phyloP scores from a whole-genome alignment of 2,329 filamentous ascomycete species.

The Colletotrichum karsti region DNA sequence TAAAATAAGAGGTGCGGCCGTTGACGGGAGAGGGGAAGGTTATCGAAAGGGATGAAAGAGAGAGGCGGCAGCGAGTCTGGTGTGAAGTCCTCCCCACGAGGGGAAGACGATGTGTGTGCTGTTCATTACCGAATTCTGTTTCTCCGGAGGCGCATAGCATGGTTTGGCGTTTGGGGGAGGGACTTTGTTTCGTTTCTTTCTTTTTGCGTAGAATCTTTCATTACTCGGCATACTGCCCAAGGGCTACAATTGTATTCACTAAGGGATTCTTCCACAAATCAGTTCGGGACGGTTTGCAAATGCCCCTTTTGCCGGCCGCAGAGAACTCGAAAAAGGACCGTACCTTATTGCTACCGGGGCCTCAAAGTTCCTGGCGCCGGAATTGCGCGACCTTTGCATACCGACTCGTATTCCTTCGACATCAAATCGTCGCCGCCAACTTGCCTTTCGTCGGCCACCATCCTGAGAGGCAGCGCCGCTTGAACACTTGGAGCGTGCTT shows the following conservation, averaged over 20 bases:
- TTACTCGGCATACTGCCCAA: background rate
- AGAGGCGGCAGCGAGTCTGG: background rate
- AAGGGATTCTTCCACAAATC: background rate
- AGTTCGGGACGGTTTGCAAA: too few species aligned
- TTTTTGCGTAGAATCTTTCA: background rate
- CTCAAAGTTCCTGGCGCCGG: too few species aligned
- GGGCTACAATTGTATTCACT: background rate
- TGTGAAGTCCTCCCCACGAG: background rate
- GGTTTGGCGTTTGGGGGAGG: constrained; percentile 22
- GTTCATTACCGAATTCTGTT: constrained; percentile 1
- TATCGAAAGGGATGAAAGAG: too few species aligned
- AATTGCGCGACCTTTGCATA: too few species aligned
- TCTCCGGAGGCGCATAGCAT: constrained; percentile 24
- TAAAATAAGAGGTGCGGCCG: constrained; percentile 70
- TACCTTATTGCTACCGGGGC: too few species aligned
- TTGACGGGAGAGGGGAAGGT: background rate
- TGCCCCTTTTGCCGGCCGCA: too few species aligned
- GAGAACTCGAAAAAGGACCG: too few species aligned
- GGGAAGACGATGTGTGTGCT: constrained; percentile 46
- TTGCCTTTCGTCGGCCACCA: too few species aligned
- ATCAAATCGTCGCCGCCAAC: too few species aligned
- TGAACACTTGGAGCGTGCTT: too few species aligned
- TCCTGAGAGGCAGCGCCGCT: too few species aligned
- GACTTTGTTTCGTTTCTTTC: background rate
- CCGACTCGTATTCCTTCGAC: too few species aligned